These are phyloP conservation scores for Zygoascus ofunaensis DNA, from an alignment of 805 yeast species.

Conservation along the genomic window DNA sequence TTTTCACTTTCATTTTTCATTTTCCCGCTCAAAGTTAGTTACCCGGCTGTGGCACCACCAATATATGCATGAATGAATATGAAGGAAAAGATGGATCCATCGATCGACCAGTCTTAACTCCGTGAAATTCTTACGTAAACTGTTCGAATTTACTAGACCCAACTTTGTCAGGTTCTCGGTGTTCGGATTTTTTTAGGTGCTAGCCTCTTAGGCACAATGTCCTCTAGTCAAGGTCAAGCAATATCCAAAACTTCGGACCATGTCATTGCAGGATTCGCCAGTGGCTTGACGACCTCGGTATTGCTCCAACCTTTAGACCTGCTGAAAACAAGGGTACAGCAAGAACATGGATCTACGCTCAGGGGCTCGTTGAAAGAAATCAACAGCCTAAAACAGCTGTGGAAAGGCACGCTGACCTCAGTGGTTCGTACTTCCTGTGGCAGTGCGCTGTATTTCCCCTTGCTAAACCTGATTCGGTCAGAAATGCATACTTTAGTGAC, in stretches of 20 bases:
- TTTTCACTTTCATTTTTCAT: too few relatives aligned
- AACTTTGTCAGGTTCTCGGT: too few relatives aligned
- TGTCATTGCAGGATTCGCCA: slow-evolving; percentile 69
- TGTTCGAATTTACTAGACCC: too few relatives aligned
- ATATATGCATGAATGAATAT: too few relatives aligned
- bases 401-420: slow-evolving; percentile 94
- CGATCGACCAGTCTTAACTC: too few relatives aligned
- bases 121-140: too few relatives aligned
- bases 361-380: slow-evolving; percentile 18
- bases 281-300: slow-evolving; percentile 76
- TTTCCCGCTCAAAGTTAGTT: too few relatives aligned
- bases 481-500: not conserved
- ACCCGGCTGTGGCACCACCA: too few relatives aligned
- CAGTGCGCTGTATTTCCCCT: slow-evolving; percentile 73
- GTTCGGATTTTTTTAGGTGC: too few relatives aligned
- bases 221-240: too few relatives aligned
- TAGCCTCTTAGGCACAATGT: too few relatives aligned
- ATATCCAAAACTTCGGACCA: slow-evolving; percentile 32
- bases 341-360: slow-evolving; percentile 27
- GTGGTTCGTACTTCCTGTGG: slow-evolving; percentile 86
- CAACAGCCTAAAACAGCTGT: slow-evolving; percentile 39
- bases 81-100: too few relatives aligned
- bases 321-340: slow-evolving; percentile 80
- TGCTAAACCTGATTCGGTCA: slow-evolving; percentile 51
- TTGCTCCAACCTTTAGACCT: slow-evolving; percentile 83